Percentiles rank a stretch among this genome's conserved stretches.
Conservation (phyloP, 176 grass and related monocot species). For the Phragmites australis region DNA sequence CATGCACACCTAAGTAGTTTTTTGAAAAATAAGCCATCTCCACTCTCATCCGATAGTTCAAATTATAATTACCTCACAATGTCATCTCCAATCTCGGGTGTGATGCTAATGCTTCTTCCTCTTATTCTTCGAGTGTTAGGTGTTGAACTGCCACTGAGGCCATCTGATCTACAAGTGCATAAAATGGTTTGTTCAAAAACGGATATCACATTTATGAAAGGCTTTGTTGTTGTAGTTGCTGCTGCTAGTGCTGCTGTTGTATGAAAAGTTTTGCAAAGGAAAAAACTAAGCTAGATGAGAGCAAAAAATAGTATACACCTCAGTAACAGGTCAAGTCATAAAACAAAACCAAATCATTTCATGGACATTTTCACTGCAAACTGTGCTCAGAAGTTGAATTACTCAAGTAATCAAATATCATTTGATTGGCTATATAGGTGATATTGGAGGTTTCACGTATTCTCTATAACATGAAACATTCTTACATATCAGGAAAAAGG, state of each 20-base stretch:
- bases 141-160: constrained; percentile 59
- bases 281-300: constrained; percentile 19
- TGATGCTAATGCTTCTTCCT: constrained; percentile 97
- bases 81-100: constrained; percentile 97
- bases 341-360: constrained; percentile 1
- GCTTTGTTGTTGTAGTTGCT: neutral
- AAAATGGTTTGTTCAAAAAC: constrained; percentile 26
- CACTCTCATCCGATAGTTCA: constrained; percentile 19
- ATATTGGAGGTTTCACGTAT: neutral
- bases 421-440: neutral
- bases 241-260: neutral
- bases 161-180: constrained; percentile 77
- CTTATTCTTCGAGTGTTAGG: constrained; percentile 78
- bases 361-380: neutral
- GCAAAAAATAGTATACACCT: neutral
- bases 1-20: constrained; percentile 17
- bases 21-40: neutral
- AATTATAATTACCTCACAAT: constrained; percentile 81
- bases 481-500: neutral
- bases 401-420: neutral
- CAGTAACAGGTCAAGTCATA: neutral
- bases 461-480: neutral
- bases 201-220: constrained; percentile 18
- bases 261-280: neutral
- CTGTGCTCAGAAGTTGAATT: neutral